phyloP scores from a whole-genome alignment of 306 rosid genomes.

The Quercus mongolica region DNA sequence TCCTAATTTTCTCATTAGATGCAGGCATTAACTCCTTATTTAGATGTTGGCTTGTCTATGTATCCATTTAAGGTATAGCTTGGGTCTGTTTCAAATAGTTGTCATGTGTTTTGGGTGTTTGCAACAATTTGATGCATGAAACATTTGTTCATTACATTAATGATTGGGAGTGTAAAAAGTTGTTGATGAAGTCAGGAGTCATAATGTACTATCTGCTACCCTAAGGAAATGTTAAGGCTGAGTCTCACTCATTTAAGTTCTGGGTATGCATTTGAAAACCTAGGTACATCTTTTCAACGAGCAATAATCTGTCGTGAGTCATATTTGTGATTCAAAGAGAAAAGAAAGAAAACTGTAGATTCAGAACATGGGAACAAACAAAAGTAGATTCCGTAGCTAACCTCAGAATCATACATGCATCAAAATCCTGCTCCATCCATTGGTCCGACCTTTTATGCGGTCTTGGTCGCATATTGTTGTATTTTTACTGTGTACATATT shows the following conservation, averaged over 20 bases:
- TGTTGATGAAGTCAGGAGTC: neutral
- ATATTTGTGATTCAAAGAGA: no score
- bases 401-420: neutral
- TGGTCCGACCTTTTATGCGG: conserved; percentile 5
- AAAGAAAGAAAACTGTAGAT: neutral
- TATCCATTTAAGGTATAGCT: neutral
- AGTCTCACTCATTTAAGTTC: neutral
- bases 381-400: neutral
- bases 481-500: conserved; percentile 7
- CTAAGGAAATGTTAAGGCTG: neutral
- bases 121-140: neutral
- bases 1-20: neutral
- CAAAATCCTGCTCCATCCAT: neutral
- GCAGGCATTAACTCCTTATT: neutral
- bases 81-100: neutral
- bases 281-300: neutral
- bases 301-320: no score
- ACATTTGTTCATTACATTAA: neutral
- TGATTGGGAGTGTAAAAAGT: neutral
- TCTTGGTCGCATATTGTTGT: neutral
- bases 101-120: neutral
- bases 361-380: neutral
- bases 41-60: neutral
- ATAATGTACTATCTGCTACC: neutral
- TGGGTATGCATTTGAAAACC: neutral